Percentiles rank a stretch among this genome's conserved stretches.
Conservation (phyloP, 2,329 filamentous ascomycete species). For the Aureobasidium zeae region DNA sequence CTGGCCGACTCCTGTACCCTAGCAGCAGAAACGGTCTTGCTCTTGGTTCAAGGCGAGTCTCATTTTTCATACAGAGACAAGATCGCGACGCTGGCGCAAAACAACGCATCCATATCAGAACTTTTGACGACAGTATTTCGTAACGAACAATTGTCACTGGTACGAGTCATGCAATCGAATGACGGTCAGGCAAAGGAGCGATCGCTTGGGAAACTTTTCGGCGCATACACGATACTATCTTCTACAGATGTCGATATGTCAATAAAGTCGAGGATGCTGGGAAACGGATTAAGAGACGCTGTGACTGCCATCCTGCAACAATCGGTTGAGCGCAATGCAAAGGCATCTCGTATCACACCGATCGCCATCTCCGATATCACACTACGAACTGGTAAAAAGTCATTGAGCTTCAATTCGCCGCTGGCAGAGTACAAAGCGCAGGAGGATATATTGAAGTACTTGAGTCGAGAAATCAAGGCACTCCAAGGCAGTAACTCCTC, state of each 20-base stretch:
- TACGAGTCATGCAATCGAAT: slow-evolving; percentile 71
- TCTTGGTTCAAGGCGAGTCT: slow-evolving; percentile 45
- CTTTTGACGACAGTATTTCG: slow-evolving; percentile 62
- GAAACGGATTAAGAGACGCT: slow-evolving; percentile 64
- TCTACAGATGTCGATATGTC: slow-evolving; percentile 55
- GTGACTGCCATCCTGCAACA: slow-evolving; percentile 43
- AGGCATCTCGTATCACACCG: slow-evolving; percentile 15
- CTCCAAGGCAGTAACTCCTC: not conserved
- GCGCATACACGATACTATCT: slow-evolving; percentile 58
- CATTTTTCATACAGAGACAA: slow-evolving; percentile 25
- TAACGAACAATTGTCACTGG: slow-evolving; percentile 71
- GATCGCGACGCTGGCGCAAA: slow-evolving; percentile 53
- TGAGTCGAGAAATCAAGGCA: slow-evolving; percentile 17
- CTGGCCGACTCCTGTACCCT: slow-evolving; percentile 60
- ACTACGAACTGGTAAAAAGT: slow-evolving; percentile 3
- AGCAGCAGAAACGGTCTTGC: slow-evolving; percentile 72
- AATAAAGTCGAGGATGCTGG: slow-evolving; percentile 58
- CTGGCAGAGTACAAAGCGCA: slow-evolving; percentile 25
- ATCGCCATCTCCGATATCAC: slow-evolving; percentile 21
- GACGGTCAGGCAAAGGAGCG: slow-evolving; percentile 70
- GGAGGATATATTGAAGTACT: slow-evolving; percentile 20
- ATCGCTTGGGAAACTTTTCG: slow-evolving; percentile 66
- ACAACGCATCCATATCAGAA: slow-evolving; percentile 54
- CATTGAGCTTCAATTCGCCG: slow-evolving; percentile 20
- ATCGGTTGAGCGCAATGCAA: not conserved